phyloP scores from a whole-genome alignment of 345 rosid genomes.

The Conringia planisiliqua region DNA sequence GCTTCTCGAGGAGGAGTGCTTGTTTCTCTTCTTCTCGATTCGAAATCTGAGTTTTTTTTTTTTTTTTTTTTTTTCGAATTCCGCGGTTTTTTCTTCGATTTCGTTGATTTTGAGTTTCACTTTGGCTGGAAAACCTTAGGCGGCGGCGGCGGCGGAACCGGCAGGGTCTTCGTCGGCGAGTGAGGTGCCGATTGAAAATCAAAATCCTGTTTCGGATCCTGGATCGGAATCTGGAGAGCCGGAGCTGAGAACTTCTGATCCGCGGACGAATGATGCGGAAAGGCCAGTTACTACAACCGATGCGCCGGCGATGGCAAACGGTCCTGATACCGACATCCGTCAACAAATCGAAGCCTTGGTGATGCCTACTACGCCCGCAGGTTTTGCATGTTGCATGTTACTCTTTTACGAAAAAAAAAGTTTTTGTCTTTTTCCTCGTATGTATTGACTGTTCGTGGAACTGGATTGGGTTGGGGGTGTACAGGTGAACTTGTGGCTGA shows the following conservation, averaged over 20 bases:
- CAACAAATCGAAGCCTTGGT: conserved; percentile 46
- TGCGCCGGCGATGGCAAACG: conserved; percentile 32
- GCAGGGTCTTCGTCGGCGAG: conserved; percentile 51
- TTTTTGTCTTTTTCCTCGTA: not conserved
- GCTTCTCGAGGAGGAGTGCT: not conserved
- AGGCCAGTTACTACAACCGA: conserved; percentile 31
- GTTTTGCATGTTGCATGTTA: conserved; percentile 43
- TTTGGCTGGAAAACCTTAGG: conserved; percentile 30
- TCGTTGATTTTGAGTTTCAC: not conserved
- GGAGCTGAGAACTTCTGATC: conserved; percentile 63
- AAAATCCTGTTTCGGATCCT: conserved; percentile 44
- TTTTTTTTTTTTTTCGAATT: not conserved
- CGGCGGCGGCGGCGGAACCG: conserved; percentile 39
- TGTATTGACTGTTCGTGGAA: conserved; percentile 17
- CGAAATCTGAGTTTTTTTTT: conserved; percentile 17
- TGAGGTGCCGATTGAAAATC: conserved; percentile 43
- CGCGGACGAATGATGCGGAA: conserved; percentile 31
- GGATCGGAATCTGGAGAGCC: conserved; percentile 46
- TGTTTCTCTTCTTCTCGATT: not conserved
- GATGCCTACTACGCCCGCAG: conserved; percentile 44
- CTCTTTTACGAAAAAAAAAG: not conserved
- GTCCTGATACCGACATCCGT: conserved; percentile 38
- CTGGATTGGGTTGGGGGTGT: not conserved
- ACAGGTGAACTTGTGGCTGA: conserved; percentile 36
- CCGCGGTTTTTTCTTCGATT: not conserved